Conservation (phyloP, 495 filamentous ascomycete genomes). For the Penicillium arizonense region DNA sequence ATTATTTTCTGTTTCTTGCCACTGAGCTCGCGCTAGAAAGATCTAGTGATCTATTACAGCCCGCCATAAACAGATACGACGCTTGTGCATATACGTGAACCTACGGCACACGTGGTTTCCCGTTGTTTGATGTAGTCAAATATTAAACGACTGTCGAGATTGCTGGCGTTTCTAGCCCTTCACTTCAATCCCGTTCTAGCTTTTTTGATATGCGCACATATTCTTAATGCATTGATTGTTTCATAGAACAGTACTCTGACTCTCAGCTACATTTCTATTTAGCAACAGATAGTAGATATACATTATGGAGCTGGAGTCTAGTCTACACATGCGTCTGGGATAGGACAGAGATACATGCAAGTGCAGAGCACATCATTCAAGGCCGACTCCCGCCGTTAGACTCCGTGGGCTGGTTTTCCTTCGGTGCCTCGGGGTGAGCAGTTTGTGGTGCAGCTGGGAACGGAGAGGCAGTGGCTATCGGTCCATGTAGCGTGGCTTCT, state of each 20-base stretch:
- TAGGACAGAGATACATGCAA: neutral
- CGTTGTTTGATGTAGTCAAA: neutral
- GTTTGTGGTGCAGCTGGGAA: neutral
- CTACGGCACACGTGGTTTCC: too few relatives aligned
- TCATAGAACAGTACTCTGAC: too few relatives aligned
- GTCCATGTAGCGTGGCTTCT: neutral
- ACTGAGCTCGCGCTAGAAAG: neutral
- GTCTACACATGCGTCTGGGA: too few relatives aligned
- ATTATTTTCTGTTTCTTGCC: neutral
- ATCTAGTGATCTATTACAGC: neutral
- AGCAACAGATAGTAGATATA: neutral
- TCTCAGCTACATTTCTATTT: neutral
- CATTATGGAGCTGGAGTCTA: neutral
- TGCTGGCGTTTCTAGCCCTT: neutral
- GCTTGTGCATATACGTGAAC: neutral
- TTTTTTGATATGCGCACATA: neutral
- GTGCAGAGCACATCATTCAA: constrained; percentile 1
- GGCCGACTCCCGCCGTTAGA: constrained; percentile 10
- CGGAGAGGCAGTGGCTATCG: neutral
- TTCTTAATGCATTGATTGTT: too few relatives aligned
- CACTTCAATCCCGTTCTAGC: neutral
- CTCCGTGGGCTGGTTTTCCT: neutral
- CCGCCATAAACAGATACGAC: neutral
- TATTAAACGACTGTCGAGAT: too few relatives aligned
- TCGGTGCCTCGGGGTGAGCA: constrained; percentile 1